Percentiles rank a stretch among this genome's conserved stretches.
Conservation (phyloP, 345 rosid species). For the Cochlearia excelsa region DNA sequence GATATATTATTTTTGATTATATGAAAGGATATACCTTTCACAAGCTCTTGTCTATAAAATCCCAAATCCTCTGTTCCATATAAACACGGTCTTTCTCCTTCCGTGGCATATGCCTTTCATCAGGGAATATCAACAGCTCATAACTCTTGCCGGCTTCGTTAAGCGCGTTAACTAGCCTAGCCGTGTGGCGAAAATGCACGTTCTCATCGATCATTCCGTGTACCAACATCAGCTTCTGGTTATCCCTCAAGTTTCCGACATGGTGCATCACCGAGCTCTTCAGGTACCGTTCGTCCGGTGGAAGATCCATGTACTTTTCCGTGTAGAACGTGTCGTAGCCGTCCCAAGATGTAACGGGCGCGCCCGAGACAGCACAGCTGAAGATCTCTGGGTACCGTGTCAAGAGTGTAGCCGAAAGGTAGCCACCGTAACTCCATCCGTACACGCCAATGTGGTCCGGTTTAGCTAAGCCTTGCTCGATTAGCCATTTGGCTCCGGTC, state of each 20-base stretch:
- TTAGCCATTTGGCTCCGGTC: conserved; percentile 80
- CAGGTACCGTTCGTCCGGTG: conserved; percentile 44
- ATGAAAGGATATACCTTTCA: conserved; percentile 21
- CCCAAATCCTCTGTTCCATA: conserved; percentile 96
- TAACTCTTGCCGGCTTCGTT: conserved; percentile 65
- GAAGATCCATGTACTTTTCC: conserved; percentile 91
- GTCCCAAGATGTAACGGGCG: conserved; percentile 97
- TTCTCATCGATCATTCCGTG: conserved; percentile 98
- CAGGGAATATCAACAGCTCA: conserved; percentile 79
- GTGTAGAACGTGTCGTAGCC: conserved; percentile 92
- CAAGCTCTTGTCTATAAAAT: conserved; percentile 68
- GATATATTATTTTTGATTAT: too few species aligned
- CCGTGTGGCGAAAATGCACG: conserved; percentile 92
- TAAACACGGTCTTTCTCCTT: conserved; percentile 58
- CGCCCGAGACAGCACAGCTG: conserved; percentile 72
- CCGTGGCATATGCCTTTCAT: conserved; percentile 88
- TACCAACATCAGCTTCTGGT: conserved; percentile 54
- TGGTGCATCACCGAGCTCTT: conserved; percentile 75
- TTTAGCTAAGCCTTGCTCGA: conserved; percentile 68
- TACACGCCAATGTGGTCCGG: conserved; percentile 67
- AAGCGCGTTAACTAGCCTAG: conserved; percentile 80
- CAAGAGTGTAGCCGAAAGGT: conserved; percentile 73
- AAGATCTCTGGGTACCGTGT: conserved; percentile 67
- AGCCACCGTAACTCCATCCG: conserved; percentile 98
- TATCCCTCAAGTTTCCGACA: conserved; percentile 56